These are phyloP conservation scores for Gaillardinia entomophila DNA, from an alignment of 805 yeast species.

Conservation along the genomic window DNA sequence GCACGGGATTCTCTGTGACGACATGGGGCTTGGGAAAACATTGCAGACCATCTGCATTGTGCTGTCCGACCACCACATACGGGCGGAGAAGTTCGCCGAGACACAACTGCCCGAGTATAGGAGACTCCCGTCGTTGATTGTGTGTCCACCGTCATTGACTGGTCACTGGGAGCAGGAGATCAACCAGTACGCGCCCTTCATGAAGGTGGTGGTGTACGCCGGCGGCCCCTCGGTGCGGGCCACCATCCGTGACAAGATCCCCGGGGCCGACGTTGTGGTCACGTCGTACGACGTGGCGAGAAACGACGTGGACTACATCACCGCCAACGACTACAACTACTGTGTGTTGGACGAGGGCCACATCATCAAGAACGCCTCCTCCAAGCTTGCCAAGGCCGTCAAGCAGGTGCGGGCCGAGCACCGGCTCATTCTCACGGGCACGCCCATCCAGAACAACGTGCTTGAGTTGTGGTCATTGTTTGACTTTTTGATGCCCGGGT, in stretches of 20 bases:
- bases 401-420: constrained; percentile 81
- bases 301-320: constrained; percentile 70
- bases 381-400: constrained; percentile 85
- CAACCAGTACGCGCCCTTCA: constrained; percentile 80
- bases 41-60: constrained; percentile 95
- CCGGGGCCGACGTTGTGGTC: constrained; percentile 73
- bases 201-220: constrained; percentile 79
- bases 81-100: constrained; percentile 62
- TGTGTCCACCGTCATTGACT: constrained; percentile 96
- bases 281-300: constrained; percentile 96
- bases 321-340: constrained; percentile 70
- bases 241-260: constrained; percentile 47
- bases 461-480: constrained; percentile 95
- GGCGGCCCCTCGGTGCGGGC: constrained; percentile 82
- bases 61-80: constrained; percentile 87
- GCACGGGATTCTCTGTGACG: constrained; percentile 97
- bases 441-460: constrained; percentile 97
- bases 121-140: constrained; percentile 74
- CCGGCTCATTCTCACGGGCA: constrained; percentile 86
- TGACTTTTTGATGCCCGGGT: constrained; percentile 98
- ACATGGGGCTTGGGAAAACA: constrained; percentile 98
- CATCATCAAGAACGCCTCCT: constrained; percentile 84
- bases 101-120: constrained; percentile 63
- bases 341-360: constrained; percentile 98
- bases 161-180: constrained; percentile 99